Evolutionary conservation across 345 rosid species (phyloP), one percentile per base, ranked within the genome.

Genomic region (Lumnitzera racemosa): DNA sequence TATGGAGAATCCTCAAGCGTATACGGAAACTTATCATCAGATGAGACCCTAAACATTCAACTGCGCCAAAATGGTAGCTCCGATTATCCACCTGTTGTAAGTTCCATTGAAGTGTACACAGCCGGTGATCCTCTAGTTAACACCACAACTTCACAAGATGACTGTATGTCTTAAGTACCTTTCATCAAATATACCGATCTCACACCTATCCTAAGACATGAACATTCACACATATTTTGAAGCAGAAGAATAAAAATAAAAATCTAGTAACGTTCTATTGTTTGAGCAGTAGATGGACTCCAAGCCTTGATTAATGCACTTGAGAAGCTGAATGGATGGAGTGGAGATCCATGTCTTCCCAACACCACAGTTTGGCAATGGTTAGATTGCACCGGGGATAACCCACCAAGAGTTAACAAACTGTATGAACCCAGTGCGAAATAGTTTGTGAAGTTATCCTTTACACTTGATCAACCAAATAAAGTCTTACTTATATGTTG

Each of bases 271-370:
- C 3, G 4, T 3, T 24, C 43, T 3, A 56, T 24, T 11, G 14
- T 5, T 20, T 20, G 14, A 2, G 24, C 46, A 10, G 56, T 51
- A 55, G 24, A 51, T 15, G 64, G 55, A 11, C 55, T 50, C n/a
- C n/a, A 61, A 27, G 47, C 24, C 47, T 36, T 51, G 56, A 61
- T 51, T 46, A 15, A 31, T 8, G 16, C 64, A 12, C 50, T 61
- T 49, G 56, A 61, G 13, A 25, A 61, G 64, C 23, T 61, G 55
- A 61, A 47, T 15, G 25, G 23, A 4, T 53, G 52, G 58, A 47
- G 36, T 4, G 67, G 67, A 17, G 67, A 63, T 55, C 67, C 67
- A 11, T 55, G 59, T 55, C 52, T 46, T 13, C 53, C 51, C 23
- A 27, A 16, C 11, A 17, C 24, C 50, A 46, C 58, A 3, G 27